Conservation (phyloP, 495 filamentous ascomycete species). For the Aspergillus asperescens region DNA sequence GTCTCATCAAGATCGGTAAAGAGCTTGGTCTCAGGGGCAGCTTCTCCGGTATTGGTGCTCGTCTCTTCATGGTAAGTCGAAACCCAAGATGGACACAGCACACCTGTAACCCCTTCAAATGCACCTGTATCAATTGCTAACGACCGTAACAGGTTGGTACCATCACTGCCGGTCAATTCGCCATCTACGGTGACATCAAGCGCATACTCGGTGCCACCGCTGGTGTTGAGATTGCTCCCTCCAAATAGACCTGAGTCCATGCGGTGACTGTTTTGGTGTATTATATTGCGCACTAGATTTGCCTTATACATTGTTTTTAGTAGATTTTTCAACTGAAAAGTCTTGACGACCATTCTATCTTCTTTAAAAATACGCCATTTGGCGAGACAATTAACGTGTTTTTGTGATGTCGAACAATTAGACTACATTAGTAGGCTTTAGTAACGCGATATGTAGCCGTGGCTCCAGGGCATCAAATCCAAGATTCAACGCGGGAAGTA, state of each 20-base stretch:
- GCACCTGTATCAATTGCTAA: not conserved
- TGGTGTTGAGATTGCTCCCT: conserved; percentile 65
- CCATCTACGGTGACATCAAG: conserved; percentile 76
- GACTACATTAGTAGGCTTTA: not conserved
- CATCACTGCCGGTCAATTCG: conserved; percentile 89
- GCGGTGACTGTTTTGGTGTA: conserved; percentile 27
- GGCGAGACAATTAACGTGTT: not conserved
- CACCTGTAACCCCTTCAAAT: not conserved
- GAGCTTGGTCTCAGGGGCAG: conserved; percentile 88
- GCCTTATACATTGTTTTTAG: conserved; percentile 31
- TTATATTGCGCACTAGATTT: conserved; percentile 39
- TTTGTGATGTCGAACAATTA: not conserved
- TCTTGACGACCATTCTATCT: conserved; percentile 14
- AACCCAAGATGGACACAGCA: not conserved
- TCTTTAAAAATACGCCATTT: conserved; percentile 9
- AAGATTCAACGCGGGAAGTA: not conserved
- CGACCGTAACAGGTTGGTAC: conserved; percentile 53
- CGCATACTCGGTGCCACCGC: conserved; percentile 59
- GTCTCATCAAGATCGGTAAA: conserved; percentile 91
- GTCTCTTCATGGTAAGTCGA: conserved; percentile 60
- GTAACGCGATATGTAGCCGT: not conserved
- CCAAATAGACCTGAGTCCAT: conserved; percentile 34
- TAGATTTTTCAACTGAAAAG: conserved; percentile 30
- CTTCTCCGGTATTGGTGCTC: conserved; percentile 88
- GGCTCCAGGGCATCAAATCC: not conserved